Base-by-base conservation (phyloP, 2,329 filamentous ascomycete species). In the Neoarthrinium moseri region DNA sequence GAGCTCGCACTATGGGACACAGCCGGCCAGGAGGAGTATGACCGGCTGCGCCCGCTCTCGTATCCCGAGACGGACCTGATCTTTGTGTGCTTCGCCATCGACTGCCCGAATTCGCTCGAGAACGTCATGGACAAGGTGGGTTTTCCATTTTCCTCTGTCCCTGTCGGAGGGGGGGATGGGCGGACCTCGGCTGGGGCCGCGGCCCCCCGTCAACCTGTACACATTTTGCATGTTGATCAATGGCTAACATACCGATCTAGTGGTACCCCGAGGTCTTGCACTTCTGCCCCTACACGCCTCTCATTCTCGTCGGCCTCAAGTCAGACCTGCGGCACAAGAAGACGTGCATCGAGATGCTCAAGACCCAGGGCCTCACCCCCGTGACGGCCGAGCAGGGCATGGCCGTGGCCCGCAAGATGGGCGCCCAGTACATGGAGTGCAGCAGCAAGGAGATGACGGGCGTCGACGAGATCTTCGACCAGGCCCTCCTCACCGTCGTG, bases 181-280 rank as follows among this genome's bases (percentile, higher is more conserved):
- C n/a, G n/a, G n/a, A n/a, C n/a, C n/a, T n/a, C n/a, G n/a, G n/a
- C n/a, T n/a, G n/a, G n/a, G n/a, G n/a, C n/a, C n/a, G n/a, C n/a
- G n/a, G n/a, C n/a, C n/a, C n/a, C n/a, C n/a, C n/a, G n/a, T n/a
- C n/a, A n/a, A n/a, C n/a, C n/a, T n/a, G n/a, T n/a, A n/a, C n/a
- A n/a, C n/a, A n/a, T n/a, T n/a, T n/a, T n/a, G n/a, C n/a, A n/a
- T n/a, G n/a, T n/a, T n/a, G n/a, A n/a, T n/a, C n/a, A n/a, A n/a
- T n/a, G n/a, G n/a, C n/a, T n/a, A n/a, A n/a, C n/a, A n/a, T 40
- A 38, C 21, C 23, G 33, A 15, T 12, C 43, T 58, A 97, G 94
- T 99, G 94, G 94, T 99, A 96, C 63, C 94, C 94, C 50, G 94
- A 99, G 75, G 94, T 99, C 59, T 83, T 97, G 46, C 94, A 99